Base-by-base conservation (phyloP, 208 protist species). In the Angomonas ambiguus region DNA sequence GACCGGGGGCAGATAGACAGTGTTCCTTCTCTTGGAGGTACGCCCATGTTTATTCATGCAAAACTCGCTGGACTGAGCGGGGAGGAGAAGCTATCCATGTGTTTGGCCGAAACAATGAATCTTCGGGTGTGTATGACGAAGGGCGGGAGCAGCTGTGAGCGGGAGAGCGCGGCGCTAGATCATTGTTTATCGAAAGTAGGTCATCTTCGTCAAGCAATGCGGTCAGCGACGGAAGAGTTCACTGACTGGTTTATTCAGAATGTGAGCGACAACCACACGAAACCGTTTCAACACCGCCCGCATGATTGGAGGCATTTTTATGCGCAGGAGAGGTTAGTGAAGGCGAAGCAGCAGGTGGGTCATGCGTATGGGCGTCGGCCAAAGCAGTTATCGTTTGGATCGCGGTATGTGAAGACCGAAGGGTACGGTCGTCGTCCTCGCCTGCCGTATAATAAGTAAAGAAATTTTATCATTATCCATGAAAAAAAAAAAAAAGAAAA, bases 191-290 rank as follows among this genome's bases (percentile, higher is more conserved):
- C 68, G 45, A 88, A 89, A 59, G 90, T 95, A 0, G 83, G 80
- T 20, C 81, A 90, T 34, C 77, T 95, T 25, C 82, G 87, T 49
- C 86, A 73, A 8, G 87, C 90, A 20, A 85, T 95, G 71, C 76
- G 70, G 31, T 41, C 62, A 48, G 86, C 87, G 10, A 79, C 82
- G 35, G 60, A 51, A n/a, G 83, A 87, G 71, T 95, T 93, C 74
- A 88, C 86, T 56, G 90, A 95, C 70, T 95, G 90, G 90, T 92
- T 93, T 60, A 90, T 92, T 31, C 84, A 92, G 53, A 95, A 93
- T 62, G 90, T 95, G 0, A 88, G 79, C 0, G 90, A 95, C 67
- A 95, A 95, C 64, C 86, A 95, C 79, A 95, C 90, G 20, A 95
- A 92, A 76, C 87, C 90, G 2, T 92, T 93, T 60, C 77, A 92